phyloP scores from a whole-genome alignment of 2,329 filamentous ascomycete genomes.

The Penicillium paneum region DNA sequence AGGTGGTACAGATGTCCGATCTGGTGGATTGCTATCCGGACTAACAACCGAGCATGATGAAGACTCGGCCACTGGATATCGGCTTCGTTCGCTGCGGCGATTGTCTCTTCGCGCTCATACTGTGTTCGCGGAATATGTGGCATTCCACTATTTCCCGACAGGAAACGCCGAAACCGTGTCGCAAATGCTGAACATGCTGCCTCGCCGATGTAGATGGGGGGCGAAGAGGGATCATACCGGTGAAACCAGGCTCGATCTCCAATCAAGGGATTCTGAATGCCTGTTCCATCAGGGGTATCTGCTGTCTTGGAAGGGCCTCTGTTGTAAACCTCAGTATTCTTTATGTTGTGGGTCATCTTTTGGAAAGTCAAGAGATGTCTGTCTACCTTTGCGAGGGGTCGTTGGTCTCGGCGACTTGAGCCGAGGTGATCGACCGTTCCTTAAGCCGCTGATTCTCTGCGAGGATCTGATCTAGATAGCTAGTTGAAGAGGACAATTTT shows the following conservation, averaged over 20 bases:
- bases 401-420: constrained; percentile 21
- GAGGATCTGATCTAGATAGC: constrained; percentile 36
- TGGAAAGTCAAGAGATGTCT: neutral
- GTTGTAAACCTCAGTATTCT: neutral
- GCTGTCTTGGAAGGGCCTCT: constrained; percentile 17
- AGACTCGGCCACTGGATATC: constrained; percentile 36
- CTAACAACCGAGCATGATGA: constrained; percentile 36
- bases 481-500: constrained; percentile 16
- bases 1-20: constrained; percentile 38
- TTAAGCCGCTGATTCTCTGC: constrained; percentile 34
- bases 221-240: constrained; percentile 34
- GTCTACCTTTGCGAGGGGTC: constrained; percentile 16
- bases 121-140: constrained; percentile 36
- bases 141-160: constrained; percentile 32
- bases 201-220: constrained; percentile 40
- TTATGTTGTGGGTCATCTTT: neutral
- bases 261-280: constrained; percentile 34
- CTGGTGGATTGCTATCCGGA: constrained; percentile 38
- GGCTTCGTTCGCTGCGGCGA: constrained; percentile 28
- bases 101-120: constrained; percentile 32
- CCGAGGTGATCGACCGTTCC: constrained; percentile 30
- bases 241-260: constrained; percentile 40
- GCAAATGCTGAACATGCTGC: constrained; percentile 42
- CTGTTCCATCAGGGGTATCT: constrained; percentile 29
- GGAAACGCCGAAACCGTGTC: constrained; percentile 37